These are phyloP conservation scores for Fusarium agapanthi DNA, from an alignment of 2,329 filamentous ascomycete species.

Conservation along the genomic window DNA sequence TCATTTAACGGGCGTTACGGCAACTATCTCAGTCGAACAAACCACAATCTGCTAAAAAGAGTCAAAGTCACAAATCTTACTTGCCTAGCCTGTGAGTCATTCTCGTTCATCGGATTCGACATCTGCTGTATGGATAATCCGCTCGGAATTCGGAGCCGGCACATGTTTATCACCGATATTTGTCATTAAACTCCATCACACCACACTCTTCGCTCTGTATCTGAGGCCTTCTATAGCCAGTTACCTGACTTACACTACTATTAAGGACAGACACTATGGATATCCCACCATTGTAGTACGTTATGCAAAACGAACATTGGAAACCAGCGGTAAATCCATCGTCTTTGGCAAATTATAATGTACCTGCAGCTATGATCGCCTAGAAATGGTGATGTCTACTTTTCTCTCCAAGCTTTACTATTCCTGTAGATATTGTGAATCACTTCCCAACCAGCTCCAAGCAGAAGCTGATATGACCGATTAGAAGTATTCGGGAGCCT, in stretches of 20 bases:
- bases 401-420: background rate
- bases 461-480: background rate
- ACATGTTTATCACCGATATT: constrained; percentile 34
- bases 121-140: background rate
- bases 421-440: background rate
- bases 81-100: constrained; percentile 30
- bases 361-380: background rate
- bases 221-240: background rate
- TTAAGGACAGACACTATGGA: background rate
- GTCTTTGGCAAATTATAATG: background rate
- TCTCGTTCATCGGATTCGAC: constrained; percentile 11
- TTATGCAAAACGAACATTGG: background rate
- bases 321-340: background rate
- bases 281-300: background rate
- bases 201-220: constrained; percentile 6
- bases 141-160: constrained; percentile 36
- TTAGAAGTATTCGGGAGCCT: background rate
- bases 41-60: constrained; percentile 8
- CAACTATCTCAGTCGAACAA: background rate
- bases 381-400: background rate
- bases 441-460: background rate
- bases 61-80: background rate
- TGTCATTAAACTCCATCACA: constrained; percentile 35
- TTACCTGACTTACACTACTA: background rate
- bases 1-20: constrained; percentile 1